These are phyloP conservation scores for Talaromyces nanjingensis DNA, from an alignment of 495 filamentous ascomycete species.

Conservation along the genomic window DNA sequence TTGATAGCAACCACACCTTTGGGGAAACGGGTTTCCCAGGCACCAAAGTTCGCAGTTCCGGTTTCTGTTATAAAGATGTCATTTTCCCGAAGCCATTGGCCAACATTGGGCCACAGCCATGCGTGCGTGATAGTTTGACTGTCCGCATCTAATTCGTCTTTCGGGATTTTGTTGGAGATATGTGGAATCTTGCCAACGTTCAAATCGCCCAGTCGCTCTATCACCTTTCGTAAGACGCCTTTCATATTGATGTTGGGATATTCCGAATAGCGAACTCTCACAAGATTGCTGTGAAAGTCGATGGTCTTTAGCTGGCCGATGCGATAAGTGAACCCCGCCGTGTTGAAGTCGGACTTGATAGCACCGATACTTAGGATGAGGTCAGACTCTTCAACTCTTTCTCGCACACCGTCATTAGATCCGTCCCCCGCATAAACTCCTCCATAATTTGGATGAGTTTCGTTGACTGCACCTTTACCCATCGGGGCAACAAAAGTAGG, in stretches of 20 bases:
- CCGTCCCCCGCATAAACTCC: constrained; percentile 84
- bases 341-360: constrained; percentile 88
- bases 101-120: constrained; percentile 80
- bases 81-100: constrained; percentile 64
- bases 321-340: constrained; percentile 79
- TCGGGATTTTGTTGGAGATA: constrained; percentile 49
- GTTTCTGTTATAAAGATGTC: constrained; percentile 87
- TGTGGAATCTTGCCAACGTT: constrained; percentile 33
- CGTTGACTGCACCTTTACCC: constrained; percentile 85
- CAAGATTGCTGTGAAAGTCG: constrained; percentile 77
- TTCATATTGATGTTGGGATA: constrained; percentile 83
- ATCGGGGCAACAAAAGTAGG: constrained; percentile 86
- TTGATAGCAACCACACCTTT: constrained; percentile 65
- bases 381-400: constrained; percentile 72
- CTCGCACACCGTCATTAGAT: constrained; percentile 61
- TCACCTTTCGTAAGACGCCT: constrained; percentile 72
- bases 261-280: constrained; percentile 69
- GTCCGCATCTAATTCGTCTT: constrained; percentile 39
- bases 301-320: constrained; percentile 77
- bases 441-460: constrained; percentile 66
- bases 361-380: constrained; percentile 78
- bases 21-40: constrained; percentile 83
- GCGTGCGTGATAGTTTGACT: constrained; percentile 65
- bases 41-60: constrained; percentile 84
- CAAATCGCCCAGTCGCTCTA: constrained; percentile 52